A percentile compares a stretch with the other conserved stretches of the same genome.
These are phyloP conservation scores for Arthrinium puccinioides DNA, from an alignment of 2,329 filamentous ascomycete genomes.

Conservation along the genomic window DNA sequence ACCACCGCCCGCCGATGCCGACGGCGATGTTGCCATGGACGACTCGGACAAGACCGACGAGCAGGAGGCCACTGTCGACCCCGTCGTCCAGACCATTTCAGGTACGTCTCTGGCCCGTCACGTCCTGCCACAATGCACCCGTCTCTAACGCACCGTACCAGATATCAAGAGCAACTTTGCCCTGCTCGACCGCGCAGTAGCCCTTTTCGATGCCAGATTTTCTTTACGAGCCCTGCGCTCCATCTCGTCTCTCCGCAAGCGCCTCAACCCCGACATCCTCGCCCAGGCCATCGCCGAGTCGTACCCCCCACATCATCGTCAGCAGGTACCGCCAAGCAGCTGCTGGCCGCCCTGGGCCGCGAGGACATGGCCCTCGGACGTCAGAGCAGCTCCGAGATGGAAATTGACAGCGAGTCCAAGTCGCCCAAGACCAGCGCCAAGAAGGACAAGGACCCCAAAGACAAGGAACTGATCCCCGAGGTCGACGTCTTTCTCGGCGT, in stretches of 20 bases:
- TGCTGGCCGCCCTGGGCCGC: slow-evolving; percentile 64
- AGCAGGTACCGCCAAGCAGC: slow-evolving; percentile 58
- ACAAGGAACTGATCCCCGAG: slow-evolving; percentile 76
- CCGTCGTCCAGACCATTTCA: slow-evolving; percentile 50
- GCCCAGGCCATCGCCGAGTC: slow-evolving; percentile 75
- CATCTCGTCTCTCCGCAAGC: slow-evolving; percentile 92
- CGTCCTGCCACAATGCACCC: not conserved
- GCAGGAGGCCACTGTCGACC: slow-evolving; percentile 49
- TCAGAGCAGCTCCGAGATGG: slow-evolving; percentile 58
- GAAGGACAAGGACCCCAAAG: slow-evolving; percentile 43
- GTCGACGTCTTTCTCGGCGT: slow-evolving; percentile 86
- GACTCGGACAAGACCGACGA: slow-evolving; percentile 44
- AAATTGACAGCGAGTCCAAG: slow-evolving; percentile 59
- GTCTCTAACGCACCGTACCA: slow-evolving; percentile 27
- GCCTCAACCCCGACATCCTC: slow-evolving; percentile 74
- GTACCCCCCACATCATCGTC: slow-evolving; percentile 58
- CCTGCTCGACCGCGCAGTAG: slow-evolving; percentile 84
- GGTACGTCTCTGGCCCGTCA: slow-evolving; percentile 34
- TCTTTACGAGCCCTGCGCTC: slow-evolving; percentile 88
- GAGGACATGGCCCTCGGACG: slow-evolving; percentile 57
- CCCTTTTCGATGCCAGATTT: slow-evolving; percentile 91
- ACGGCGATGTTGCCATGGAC: slow-evolving; percentile 67
- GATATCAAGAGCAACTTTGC: slow-evolving; percentile 94
- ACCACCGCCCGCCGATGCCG: slow-evolving; percentile 49
- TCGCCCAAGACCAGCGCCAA: slow-evolving; percentile 47